Evolutionary conservation across 1,139 yeast species (phyloP).

Genomic region (Zygosaccharomyces pseudobailii): DNA sequence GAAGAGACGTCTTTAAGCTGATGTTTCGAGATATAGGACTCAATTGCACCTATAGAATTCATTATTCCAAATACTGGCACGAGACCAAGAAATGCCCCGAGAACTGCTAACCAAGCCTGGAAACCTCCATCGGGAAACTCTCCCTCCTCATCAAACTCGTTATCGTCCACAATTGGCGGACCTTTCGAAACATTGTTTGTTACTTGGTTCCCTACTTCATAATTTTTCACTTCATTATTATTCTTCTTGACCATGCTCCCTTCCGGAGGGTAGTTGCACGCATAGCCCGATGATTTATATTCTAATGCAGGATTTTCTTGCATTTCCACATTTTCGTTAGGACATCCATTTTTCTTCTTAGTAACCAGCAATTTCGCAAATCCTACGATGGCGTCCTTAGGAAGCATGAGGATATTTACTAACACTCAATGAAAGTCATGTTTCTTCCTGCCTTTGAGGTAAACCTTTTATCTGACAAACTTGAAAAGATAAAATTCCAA

Average conservation of each 20-base stretch:
- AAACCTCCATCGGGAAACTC: constrained; percentile 33
- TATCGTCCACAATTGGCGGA: constrained; percentile 2
- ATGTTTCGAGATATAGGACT: constrained; percentile 55
- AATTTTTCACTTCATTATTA: constrained; percentile 4
- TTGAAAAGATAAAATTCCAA: no score
- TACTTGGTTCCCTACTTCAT: background rate
- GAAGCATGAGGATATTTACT: no score
- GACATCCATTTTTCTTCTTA: background rate
- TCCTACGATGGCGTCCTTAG: background rate
- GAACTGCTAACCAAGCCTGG: constrained; percentile 46
- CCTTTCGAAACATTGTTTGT: background rate
- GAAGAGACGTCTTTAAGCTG: constrained; percentile 48
- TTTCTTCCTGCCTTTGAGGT: no score
- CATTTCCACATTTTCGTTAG: constrained; percentile 4
- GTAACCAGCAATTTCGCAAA: background rate
- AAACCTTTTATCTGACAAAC: no score
- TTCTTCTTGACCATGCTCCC: constrained; percentile 9
- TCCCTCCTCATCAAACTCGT: constrained; percentile 13
- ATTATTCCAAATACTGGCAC: constrained; percentile 60
- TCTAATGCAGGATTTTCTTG: constrained; percentile 5
- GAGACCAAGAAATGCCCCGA: constrained; percentile 63
- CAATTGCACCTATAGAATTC: constrained; percentile 66
- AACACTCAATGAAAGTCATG: no score
- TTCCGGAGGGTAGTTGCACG: constrained; percentile 5
- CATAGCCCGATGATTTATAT: constrained; percentile 13